A percentile compares a stretch with the other conserved stretches of the same genome.
These are phyloP conservation scores for Diaporthe destruens DNA, from an alignment of 2,329 filamentous ascomycete species.

Conservation along the genomic window DNA sequence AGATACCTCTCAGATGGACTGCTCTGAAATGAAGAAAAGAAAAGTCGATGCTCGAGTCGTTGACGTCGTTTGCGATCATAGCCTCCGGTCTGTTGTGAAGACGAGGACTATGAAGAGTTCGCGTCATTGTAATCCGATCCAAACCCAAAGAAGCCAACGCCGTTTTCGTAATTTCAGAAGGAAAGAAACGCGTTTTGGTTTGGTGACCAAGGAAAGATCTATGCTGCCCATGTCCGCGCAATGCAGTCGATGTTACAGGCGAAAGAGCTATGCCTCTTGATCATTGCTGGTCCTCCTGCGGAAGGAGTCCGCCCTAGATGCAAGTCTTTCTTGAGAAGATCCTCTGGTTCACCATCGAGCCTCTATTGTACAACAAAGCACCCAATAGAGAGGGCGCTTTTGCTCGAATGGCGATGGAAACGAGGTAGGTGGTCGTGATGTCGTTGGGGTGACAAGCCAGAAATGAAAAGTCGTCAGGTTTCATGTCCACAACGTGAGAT, in stretches of 20 bases:
- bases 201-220: conserved; percentile 39
- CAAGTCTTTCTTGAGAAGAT: conserved; percentile 31
- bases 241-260: conserved; percentile 37
- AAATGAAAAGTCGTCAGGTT: conserved; percentile 39
- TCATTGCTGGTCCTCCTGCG: conserved; percentile 23
- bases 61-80: conserved; percentile 41
- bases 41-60: conserved; percentile 39
- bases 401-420: conserved; percentile 43
- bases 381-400: conserved; percentile 28
- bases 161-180: conserved; percentile 27
- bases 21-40: conserved; percentile 31
- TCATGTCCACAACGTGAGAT: conserved; percentile 35
- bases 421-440: conserved; percentile 32
- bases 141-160: conserved; percentile 30
- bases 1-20: conserved; percentile 25
- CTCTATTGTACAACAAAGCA: conserved; percentile 43
- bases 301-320: conserved; percentile 25
- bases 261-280: conserved; percentile 24
- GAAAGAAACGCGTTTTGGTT: conserved; percentile 37
- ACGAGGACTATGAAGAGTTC: conserved; percentile 29
- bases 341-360: conserved; percentile 36
- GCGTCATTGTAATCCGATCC: conserved; percentile 28
- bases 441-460: conserved; percentile 46
- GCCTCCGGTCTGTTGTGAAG: conserved; percentile 22
- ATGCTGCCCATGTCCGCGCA: conserved; percentile 38